Evolutionary conservation across 129 eudicot genomes (phyloP), one percentile per base, ranked within the genome.

Genomic region (Chrysanthemum makinoi): DNA sequence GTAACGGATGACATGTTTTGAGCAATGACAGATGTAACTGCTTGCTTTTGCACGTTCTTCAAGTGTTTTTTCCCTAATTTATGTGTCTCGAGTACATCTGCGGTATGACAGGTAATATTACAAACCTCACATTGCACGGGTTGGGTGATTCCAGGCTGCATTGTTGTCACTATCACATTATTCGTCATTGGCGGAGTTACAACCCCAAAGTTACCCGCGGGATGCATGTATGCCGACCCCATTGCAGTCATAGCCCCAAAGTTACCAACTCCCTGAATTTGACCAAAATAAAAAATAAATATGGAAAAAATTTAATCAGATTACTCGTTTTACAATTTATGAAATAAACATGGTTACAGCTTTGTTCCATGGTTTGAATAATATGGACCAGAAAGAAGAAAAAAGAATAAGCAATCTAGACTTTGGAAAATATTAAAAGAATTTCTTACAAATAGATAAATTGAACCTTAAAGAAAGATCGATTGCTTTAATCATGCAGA

Each of bases 41-140:
- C 69, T 62, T 15, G 10, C 39, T 14, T 72, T 65, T 80, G 69
- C 68, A 68, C 10, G 43, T 53, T 80, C 75, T 57, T 80, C 47
- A 44, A 6, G 75, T 83, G 81, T 60, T 69, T 83, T 64, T 76
- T 83, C 17, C 87, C 84, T 10, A 22, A 59, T 61, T 54, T 73
- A 68, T 84, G 85, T 68, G 48, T 66, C 76, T 77, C 81, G 54
- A 77, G 79, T 49, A 54, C 51, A 22, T 77, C 81, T 15, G 14
- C 53, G 20, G 15, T 35, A 47, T 54, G 49, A 66, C 88, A 84
- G 49, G 65, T 56, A 35, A 81, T 66, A 48, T 81, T 66, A 57
- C 88, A 84, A 44, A 84, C 70, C 69, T 81, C 79, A 53, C 88
- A 84, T 6, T 63, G 76, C 65, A 73, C 0, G 11, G 72, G 58